Evolutionary conservation across 495 filamentous ascomycete species (phyloP).

Genomic region (Schizothecium vesticola): DNA sequence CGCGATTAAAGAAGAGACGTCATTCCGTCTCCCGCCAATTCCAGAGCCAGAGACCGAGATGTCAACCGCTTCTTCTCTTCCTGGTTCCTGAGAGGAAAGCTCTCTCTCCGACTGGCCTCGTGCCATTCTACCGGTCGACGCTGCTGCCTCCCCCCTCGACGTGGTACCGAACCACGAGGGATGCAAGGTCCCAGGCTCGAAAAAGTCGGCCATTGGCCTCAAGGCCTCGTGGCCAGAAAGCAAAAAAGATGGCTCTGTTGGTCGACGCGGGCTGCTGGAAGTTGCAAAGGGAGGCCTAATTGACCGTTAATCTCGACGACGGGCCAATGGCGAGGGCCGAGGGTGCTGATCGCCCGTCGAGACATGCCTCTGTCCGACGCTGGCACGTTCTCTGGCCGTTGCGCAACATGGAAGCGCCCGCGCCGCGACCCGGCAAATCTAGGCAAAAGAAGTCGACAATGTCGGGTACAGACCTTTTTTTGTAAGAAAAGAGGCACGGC

Average conservation of each 20-base stretch:
- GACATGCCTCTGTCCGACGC: conserved; percentile 1
- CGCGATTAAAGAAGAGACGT: neutral
- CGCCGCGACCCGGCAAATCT: neutral
- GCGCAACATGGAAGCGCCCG: conserved; percentile 8
- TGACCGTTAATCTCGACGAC: neutral
- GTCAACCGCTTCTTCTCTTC: neutral
- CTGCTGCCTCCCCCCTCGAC: neutral
- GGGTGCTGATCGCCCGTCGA: neutral
- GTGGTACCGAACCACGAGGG: neutral
- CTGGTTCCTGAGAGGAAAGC: neutral
- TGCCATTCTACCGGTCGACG: neutral
- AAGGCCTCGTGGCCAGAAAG: neutral
- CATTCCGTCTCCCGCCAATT: neutral
- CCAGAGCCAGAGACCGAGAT: neutral
- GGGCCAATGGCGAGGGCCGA: conserved; percentile 1
- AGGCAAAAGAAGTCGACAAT: neutral
- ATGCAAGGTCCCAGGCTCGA: neutral
- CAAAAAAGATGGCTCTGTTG: neutral
- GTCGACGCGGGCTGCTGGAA: neutral
- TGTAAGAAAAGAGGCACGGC: neutral
- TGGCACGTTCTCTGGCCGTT: neutral
- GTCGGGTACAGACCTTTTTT: neutral
- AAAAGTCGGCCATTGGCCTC: neutral
- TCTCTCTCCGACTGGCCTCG: neutral
- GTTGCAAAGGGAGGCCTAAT: neutral